Conservation (phyloP, 163 green algal genomes). For the Coccomyxa subellipsoidea region DNA sequence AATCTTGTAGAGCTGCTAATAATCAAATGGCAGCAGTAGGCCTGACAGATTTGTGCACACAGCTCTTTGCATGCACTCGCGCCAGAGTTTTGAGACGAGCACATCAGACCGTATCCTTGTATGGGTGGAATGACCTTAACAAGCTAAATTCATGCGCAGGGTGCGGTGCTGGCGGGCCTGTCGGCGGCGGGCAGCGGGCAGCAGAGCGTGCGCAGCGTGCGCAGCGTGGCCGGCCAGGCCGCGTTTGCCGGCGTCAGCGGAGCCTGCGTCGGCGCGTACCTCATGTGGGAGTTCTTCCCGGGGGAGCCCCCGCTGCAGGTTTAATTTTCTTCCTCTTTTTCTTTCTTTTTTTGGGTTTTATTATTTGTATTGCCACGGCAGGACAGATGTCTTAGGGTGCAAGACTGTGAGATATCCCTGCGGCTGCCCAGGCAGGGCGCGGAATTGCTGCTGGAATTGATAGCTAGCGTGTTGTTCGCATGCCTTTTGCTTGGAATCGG, state of each 20-base stretch:
- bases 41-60: too few species aligned
- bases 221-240: not conserved
- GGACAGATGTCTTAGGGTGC: not conserved
- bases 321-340: not conserved
- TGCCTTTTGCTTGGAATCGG: too few species aligned
- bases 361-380: not conserved
- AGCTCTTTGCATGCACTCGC: too few species aligned
- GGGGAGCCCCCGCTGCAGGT: conserved; percentile 37
- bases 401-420: not conserved
- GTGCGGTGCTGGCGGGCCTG: conserved; percentile 27
- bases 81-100: too few species aligned
- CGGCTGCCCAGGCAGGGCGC: not conserved
- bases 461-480: too few species aligned
- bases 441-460: not conserved
- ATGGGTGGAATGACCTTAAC: too few species aligned
- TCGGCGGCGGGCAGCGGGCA: conserved; percentile 39
- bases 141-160: too few species aligned
- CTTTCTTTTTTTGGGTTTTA: too few species aligned
- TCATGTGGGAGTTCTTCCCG: conserved; percentile 80
- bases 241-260: conserved; percentile 23
- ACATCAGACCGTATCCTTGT: too few species aligned
- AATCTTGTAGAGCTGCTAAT: too few species aligned
- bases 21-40: too few species aligned
- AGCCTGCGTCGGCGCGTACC: conserved; percentile 68
- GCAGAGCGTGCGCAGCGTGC: not conserved